Percentiles rank a stretch among this genome's conserved stretches.
These are phyloP conservation scores for Ophiostoma quercus DNA, from an alignment of 2,329 filamentous ascomycete species.

Conservation along the genomic window DNA sequence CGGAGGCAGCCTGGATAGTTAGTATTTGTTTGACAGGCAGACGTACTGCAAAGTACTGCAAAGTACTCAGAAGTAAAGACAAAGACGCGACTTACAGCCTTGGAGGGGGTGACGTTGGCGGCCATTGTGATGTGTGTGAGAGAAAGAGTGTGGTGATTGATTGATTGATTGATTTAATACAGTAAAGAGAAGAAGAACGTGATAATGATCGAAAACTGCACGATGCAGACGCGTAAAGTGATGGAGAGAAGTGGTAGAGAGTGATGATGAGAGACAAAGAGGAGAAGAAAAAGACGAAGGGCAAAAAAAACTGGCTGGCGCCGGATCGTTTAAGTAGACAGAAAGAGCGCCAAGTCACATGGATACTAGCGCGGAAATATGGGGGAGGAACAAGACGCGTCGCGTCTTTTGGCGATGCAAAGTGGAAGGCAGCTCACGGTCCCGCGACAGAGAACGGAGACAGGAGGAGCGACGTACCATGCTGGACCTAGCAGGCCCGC, in stretches of 20 bases:
- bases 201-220: not conserved
- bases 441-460: constrained; percentile 9
- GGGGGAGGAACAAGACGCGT: constrained; percentile 22
- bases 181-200: not conserved
- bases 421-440: constrained; percentile 20
- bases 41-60: constrained; percentile 9
- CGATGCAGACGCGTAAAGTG: constrained; percentile 9
- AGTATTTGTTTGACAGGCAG: constrained; percentile 28
- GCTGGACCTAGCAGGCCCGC: constrained; percentile 16
- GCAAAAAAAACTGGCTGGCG: constrained; percentile 25
- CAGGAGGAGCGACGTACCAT: constrained; percentile 12
- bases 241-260: not conserved
- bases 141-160: not conserved
- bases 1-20: constrained; percentile 68
- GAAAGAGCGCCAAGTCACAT: constrained; percentile 28
- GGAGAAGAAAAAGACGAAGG: constrained; percentile 16
- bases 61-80: not conserved
- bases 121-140: constrained; percentile 55
- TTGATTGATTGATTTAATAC: not conserved
- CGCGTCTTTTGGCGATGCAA: constrained; percentile 24
- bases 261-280: constrained; percentile 15
- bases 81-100: constrained; percentile 33
- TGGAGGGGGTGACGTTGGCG: constrained; percentile 41
- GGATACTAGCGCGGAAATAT: constrained; percentile 24
- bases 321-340: constrained; percentile 28